Conservation (phyloP, 805 yeast genomes). For the Zygosaccharomyces lentus region DNA sequence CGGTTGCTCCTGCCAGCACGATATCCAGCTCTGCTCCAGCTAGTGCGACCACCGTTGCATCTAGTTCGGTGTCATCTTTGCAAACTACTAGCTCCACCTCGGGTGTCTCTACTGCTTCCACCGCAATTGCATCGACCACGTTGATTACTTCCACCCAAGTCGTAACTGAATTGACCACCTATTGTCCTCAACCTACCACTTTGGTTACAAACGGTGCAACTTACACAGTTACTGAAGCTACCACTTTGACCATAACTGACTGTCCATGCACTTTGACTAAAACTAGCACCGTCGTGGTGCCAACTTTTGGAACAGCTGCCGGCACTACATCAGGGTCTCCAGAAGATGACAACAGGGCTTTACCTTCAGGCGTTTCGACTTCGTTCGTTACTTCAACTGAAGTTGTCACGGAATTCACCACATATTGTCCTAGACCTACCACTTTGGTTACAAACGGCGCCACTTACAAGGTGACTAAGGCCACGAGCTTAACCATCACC, state of each 20-base stretch:
- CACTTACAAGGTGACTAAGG: constrained; percentile 70
- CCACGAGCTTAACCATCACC: constrained; percentile 80
- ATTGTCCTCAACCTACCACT: constrained; percentile 74
- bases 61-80: no score
- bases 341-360: not conserved
- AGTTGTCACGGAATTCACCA: constrained; percentile 41
- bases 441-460: constrained; percentile 55
- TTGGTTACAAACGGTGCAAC: constrained; percentile 61
- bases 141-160: constrained; percentile 12
- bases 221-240: constrained; percentile 69
- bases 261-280: constrained; percentile 69
- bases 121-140: not conserved
- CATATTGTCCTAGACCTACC: constrained; percentile 80
- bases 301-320: constrained; percentile 35
- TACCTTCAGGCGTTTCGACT: constrained; percentile 20
- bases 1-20: no score
- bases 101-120: not conserved
- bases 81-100: no score
- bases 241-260: constrained; percentile 81
- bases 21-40: no score
- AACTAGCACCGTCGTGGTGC: not conserved
- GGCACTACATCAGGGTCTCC: constrained; percentile 16
- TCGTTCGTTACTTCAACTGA: constrained; percentile 12
- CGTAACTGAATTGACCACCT: constrained; percentile 50
- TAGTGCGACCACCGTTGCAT: no score